These are phyloP conservation scores for Candida xiaguanensis DNA, from an alignment of 805 yeast genomes.

Conservation along the genomic window DNA sequence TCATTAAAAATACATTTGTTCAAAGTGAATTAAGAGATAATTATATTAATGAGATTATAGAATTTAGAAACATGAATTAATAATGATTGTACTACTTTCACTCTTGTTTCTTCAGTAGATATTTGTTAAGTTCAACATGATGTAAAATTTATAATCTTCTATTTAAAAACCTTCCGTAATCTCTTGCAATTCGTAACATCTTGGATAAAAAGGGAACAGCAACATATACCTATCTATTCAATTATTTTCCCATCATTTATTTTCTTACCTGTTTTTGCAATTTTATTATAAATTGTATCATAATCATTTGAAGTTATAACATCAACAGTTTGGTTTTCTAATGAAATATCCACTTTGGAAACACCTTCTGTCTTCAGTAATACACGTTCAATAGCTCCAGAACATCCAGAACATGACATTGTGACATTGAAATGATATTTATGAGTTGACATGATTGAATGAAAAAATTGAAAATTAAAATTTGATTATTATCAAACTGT, in stretches of 20 bases:
- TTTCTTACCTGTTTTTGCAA: constrained; percentile 87
- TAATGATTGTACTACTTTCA: too few species aligned
- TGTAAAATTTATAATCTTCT: too few species aligned
- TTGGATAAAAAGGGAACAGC: too few species aligned
- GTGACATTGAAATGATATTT: constrained; percentile 77
- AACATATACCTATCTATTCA: constrained; percentile 23
- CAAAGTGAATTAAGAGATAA: constrained; percentile 43
- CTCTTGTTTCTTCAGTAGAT: too few species aligned
- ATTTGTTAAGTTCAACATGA: too few species aligned
- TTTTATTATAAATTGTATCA: constrained; percentile 76
- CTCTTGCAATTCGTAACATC: too few species aligned
- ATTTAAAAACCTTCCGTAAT: too few species aligned
- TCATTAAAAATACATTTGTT: constrained; percentile 43
- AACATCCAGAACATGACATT: constrained; percentile 88
- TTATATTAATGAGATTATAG: constrained; percentile 44
- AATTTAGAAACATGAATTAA: constrained; percentile 29
- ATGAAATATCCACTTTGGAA: constrained; percentile 63
- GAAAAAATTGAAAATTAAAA: neutral
- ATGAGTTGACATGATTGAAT: constrained; percentile 27
- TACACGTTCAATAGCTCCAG: constrained; percentile 79
- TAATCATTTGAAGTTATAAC: constrained; percentile 62
- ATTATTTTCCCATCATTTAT: constrained; percentile 62
- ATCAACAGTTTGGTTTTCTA: constrained; percentile 78
- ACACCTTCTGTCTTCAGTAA: constrained; percentile 72
- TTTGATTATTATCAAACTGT: neutral